Evolutionary conservation across 495 filamentous ascomycete species (phyloP).

Genomic region (Jackrogersella minutella): DNA sequence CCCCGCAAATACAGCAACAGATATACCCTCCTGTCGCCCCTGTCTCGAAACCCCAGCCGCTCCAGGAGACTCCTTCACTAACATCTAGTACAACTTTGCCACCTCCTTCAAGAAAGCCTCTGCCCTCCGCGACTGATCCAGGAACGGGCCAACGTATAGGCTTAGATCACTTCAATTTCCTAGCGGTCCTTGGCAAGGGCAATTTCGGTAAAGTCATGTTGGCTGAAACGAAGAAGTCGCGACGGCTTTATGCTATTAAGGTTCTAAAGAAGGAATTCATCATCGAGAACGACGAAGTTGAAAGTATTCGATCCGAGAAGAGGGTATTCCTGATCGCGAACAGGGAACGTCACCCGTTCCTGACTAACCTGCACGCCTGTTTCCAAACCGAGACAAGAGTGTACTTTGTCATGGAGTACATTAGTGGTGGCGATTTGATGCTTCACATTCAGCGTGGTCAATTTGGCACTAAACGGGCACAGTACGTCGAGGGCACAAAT

Average conservation of each 20-base stretch:
- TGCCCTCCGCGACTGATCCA: conserved; percentile 65
- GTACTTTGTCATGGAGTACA: conserved; percentile 99
- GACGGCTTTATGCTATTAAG: conserved; percentile 97
- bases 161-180: conserved; percentile 98
- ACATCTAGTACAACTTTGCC: conserved; percentile 46
- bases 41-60: conserved; percentile 51
- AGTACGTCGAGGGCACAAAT: conserved; percentile 66
- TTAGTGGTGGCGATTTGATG: conserved; percentile 99
- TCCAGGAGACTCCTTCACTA: conserved; percentile 47
- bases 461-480: conserved; percentile 94
- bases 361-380: conserved; percentile 94
- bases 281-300: conserved; percentile 99
- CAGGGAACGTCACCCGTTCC: conserved; percentile 96
- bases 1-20: conserved; percentile 42
- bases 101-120: conserved; percentile 57
- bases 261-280: conserved; percentile 99
- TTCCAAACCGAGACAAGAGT: conserved; percentile 99
- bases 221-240: conserved; percentile 91
- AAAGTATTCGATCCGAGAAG: conserved; percentile 97
- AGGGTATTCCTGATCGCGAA: conserved; percentile 96
- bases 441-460: conserved; percentile 96
- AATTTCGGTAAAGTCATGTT: conserved; percentile 99
- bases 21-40: conserved; percentile 38
- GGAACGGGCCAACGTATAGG: conserved; percentile 83
- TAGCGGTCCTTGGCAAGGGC: conserved; percentile 97